Conservation (phyloP, 345 rosid genomes). For the Camelina sativa region DNA sequence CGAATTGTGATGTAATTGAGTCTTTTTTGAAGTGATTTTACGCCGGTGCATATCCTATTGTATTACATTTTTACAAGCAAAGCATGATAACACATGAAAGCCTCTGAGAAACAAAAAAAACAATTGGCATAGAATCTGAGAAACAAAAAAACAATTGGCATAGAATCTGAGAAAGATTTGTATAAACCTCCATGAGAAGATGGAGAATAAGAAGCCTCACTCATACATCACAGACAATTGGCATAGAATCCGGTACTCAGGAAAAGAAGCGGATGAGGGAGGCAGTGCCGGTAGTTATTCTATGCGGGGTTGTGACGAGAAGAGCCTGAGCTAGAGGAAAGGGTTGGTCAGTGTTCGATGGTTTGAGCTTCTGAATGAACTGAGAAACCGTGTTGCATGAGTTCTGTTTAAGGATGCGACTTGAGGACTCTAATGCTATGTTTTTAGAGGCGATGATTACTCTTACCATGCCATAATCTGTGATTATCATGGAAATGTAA, state of each 20-base stretch:
- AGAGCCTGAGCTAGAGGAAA: no score
- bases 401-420: no score
- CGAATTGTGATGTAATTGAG: no score
- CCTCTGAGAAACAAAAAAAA: neutral
- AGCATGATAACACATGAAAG: neutral
- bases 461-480: no score
- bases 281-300: constrained; percentile 30
- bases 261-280: constrained; percentile 27
- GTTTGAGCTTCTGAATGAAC: no score
- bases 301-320: constrained; percentile 30
- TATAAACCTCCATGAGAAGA: constrained; percentile 22
- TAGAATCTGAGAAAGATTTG: constrained; percentile 12
- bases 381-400: no score
- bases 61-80: neutral
- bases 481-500: constrained; percentile 84
- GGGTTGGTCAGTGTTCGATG: no score
- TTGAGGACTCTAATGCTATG: no score
- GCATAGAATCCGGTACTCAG: constrained; percentile 28
- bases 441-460: no score
- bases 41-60: no score
- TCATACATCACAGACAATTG: constrained; percentile 33
- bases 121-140: no score
- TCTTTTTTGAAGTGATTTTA: no score
- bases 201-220: constrained; percentile 25
- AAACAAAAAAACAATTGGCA: neutral